Evolutionary conservation across 768 basidiomycete species (phyloP).

Genomic region (Mycena polygramma): DNA sequence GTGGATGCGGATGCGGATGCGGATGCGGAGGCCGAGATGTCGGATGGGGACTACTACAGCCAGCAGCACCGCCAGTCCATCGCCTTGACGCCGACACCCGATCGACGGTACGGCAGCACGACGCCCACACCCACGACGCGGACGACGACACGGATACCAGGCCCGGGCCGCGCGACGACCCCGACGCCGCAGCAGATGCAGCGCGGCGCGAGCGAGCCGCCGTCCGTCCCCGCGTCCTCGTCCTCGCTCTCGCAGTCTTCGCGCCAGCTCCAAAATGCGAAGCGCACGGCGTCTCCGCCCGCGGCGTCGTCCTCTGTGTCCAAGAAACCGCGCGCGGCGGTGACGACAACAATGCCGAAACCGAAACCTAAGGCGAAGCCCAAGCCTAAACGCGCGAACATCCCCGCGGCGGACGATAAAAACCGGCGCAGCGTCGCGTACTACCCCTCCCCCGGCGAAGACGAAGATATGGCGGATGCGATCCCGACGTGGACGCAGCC

Average conservation of each 20-base stretch:
- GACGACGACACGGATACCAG: constrained; percentile 39
- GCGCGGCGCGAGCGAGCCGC: constrained; percentile 55
- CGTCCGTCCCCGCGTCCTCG: constrained; percentile 50
- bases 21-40: constrained; percentile 75
- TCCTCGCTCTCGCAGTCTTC: constrained; percentile 46
- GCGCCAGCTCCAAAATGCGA: constrained; percentile 48
- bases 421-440: constrained; percentile 72
- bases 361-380: constrained; percentile 54
- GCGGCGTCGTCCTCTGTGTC: constrained; percentile 48
- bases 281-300: constrained; percentile 41
- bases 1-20: too few species aligned
- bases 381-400: constrained; percentile 54
- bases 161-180: constrained; percentile 27
- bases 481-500: constrained; percentile 90
- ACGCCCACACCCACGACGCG: constrained; percentile 43
- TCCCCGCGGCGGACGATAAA: constrained; percentile 52
- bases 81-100: neutral
- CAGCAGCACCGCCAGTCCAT: constrained; percentile 44
- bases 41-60: constrained; percentile 54
- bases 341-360: constrained; percentile 31
- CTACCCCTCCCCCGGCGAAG: constrained; percentile 73
- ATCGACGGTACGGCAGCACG: constrained; percentile 37
- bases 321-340: constrained; percentile 57
- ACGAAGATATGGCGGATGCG: constrained; percentile 73
- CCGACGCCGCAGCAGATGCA: constrained; percentile 42